Conservation (phyloP, 768 basidiomycete species). For the Leccinum barrowsii region DNA sequence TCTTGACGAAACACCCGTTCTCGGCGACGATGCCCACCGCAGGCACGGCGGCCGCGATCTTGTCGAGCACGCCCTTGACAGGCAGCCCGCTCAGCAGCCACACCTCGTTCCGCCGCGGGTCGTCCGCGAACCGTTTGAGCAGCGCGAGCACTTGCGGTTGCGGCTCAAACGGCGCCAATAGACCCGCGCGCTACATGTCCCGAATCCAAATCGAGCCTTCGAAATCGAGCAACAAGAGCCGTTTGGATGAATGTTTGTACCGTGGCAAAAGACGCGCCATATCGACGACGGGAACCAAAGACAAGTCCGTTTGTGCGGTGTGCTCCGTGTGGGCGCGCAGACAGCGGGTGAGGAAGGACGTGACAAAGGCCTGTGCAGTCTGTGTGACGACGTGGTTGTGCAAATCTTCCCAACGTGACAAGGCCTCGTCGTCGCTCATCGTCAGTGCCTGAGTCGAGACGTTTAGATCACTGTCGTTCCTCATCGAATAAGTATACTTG, state of each 20-base stretch:
- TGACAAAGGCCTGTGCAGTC: conserved; percentile 81
- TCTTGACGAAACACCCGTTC: conserved; percentile 84
- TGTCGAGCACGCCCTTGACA: conserved; percentile 59
- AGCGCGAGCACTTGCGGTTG: conserved; percentile 41
- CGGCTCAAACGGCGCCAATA: conserved; percentile 39
- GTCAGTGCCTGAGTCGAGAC: conserved; percentile 52
- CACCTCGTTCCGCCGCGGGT: conserved; percentile 66
- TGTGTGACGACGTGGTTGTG: conserved; percentile 85
- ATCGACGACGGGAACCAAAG: conserved; percentile 39
- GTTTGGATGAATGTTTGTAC: conserved; percentile 60
- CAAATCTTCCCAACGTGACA: conserved; percentile 78
- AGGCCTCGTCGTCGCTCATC: conserved; percentile 72
- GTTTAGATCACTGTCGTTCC: conserved; percentile 3
- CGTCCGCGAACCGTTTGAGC: conserved; percentile 56
- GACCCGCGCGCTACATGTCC: conserved; percentile 47
- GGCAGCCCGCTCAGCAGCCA: conserved; percentile 80
- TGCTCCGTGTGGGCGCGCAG: conserved; percentile 74
- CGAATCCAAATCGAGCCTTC: conserved; percentile 78
- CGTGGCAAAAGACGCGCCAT: conserved; percentile 55
- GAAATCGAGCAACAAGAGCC: conserved; percentile 72
- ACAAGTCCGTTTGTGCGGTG: conserved; percentile 29
- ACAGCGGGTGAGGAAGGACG: conserved; percentile 71
- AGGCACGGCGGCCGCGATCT: conserved; percentile 56
- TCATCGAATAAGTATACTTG: not conserved
- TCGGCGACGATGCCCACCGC: conserved; percentile 82